phyloP scores from a whole-genome alignment of 2,329 filamentous ascomycete genomes.

The Pseudogymnoascus sp. region DNA sequence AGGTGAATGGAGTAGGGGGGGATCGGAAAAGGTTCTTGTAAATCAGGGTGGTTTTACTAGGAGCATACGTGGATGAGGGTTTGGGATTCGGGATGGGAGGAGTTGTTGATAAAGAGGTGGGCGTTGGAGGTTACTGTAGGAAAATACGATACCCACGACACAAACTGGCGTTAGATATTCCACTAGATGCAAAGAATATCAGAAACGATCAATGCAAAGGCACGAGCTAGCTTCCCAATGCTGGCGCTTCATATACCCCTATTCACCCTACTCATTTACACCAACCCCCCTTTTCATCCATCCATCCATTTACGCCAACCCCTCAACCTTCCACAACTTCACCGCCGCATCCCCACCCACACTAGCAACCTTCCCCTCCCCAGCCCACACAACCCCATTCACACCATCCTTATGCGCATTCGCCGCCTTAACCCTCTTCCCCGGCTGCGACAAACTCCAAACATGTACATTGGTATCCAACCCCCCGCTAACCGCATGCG shows the following conservation, averaged over 20 bases:
- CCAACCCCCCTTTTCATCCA: neutral
- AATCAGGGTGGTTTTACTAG: neutral
- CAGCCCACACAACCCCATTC: constrained; percentile 75
- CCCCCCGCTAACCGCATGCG: constrained; percentile 73
- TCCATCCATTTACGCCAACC: neutral
- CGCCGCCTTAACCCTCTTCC: constrained; percentile 69
- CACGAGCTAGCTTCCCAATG: neutral
- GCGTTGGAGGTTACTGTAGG: neutral
- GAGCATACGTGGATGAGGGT: constrained; percentile 3
- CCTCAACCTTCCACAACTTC: constrained; percentile 69
- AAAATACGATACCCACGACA: constrained; percentile 2
- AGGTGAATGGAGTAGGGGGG: neutral
- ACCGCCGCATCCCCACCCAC: constrained; percentile 81
- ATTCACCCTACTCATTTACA: neutral
- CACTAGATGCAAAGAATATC: constrained; percentile 1
- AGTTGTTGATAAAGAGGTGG: constrained; percentile 3
- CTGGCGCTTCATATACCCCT: neutral
- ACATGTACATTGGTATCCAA: constrained; percentile 89
- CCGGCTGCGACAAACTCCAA: constrained; percentile 79
- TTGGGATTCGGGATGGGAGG: neutral
- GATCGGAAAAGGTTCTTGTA: neutral
- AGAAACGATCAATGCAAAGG: neutral
- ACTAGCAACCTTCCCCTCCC: constrained; percentile 57
- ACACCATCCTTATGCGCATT: constrained; percentile 97
- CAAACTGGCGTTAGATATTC: constrained; percentile 1